Evolutionary conservation across 73 alveolate species (phyloP).

Genomic region (Symbiodinium pilosum): DNA sequence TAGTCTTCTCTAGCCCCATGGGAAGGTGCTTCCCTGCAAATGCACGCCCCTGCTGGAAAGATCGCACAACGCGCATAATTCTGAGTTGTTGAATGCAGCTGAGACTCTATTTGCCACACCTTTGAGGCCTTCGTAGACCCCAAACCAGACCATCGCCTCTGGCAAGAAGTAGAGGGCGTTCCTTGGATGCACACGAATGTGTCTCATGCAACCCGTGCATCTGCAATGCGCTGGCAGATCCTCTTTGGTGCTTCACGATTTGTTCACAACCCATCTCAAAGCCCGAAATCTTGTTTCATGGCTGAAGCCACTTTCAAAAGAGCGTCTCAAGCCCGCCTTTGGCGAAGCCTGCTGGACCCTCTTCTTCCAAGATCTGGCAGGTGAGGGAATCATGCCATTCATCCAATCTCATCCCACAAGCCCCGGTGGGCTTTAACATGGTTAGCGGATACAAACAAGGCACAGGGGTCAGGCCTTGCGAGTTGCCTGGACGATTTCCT

Average conservation of each 20-base stretch:
- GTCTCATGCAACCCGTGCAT: no score
- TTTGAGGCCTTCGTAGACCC: conserved; percentile 75
- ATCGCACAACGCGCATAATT: no score
- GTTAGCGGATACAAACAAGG: no score
- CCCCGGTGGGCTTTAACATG: no score
- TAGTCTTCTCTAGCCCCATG: no score
- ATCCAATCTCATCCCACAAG: no score
- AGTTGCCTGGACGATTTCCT: conserved; percentile 65
- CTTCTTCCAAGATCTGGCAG: conserved; percentile 50
- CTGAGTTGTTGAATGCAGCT: no score
- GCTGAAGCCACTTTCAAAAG: background rate
- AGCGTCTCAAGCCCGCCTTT: conserved; percentile 83
- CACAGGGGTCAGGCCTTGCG: conserved; percentile 79
- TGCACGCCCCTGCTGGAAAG: no score
- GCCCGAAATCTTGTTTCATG: background rate
- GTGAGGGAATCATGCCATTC: background rate
- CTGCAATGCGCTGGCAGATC: no score
- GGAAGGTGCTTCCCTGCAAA: no score
- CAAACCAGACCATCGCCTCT: conserved; percentile 92
- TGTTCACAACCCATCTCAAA: background rate
- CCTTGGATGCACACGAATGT: conserved; percentile 2
- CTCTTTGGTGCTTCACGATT: background rate
- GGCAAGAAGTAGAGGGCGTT: conserved; percentile 79
- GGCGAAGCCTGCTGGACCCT: conserved; percentile 81
- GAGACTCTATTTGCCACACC: conserved; percentile 72